Evolutionary conservation across 192 early-diverging fungal species (phyloP), one percentile per base, ranked within the genome.

Genomic region (Coemansia sp.): DNA sequence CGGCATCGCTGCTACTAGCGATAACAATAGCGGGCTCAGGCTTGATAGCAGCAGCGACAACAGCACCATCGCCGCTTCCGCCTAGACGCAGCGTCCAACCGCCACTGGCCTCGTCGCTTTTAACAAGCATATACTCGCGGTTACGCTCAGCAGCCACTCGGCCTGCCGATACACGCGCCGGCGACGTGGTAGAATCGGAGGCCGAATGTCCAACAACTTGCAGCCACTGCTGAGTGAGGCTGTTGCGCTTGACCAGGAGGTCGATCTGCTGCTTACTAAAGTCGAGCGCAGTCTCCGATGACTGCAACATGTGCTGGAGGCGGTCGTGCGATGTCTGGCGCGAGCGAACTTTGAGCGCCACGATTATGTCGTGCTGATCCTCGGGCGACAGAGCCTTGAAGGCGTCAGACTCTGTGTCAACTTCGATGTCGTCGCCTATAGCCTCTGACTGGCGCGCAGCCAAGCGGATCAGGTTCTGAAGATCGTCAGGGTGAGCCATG

Each of bases 241-340:
- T 87, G 74, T 97, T 97, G 29, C 98, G 79, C 43, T 90, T 88
- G 18, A 94, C 88, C 16, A 98, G 85, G 20, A 92, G 81, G 22
- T 92, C 76, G 68, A 99, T 97, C 71, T 99, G 98, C 50, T 92
- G 80, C 52, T 90, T 87, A 60, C 93, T 95, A 78, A 99, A 99
- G 67, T 99, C 95, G 50, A 92, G 69, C 0, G 95, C 87, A 2
- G 87, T 94, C 11, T 86, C 80, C n/a, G 93, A 87, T 3, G 85
- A 84, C 39, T 85, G 68, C 3, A 92, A 52, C 92, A 99, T 94
- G 43, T 87, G 76, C 60, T 89, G 84, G 7, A 95, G 81, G 5
- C 92, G 87, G 16, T 87, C 83, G 69, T 88, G 89, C 13, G 92
- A 91, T 0, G 94, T 90, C 66, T 92, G 89, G 2, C 98, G 87